Evolutionary conservation across 257 asterid species (phyloP), one percentile per base, ranked within the genome.

Genomic region (Solanum pinnatisectum): DNA sequence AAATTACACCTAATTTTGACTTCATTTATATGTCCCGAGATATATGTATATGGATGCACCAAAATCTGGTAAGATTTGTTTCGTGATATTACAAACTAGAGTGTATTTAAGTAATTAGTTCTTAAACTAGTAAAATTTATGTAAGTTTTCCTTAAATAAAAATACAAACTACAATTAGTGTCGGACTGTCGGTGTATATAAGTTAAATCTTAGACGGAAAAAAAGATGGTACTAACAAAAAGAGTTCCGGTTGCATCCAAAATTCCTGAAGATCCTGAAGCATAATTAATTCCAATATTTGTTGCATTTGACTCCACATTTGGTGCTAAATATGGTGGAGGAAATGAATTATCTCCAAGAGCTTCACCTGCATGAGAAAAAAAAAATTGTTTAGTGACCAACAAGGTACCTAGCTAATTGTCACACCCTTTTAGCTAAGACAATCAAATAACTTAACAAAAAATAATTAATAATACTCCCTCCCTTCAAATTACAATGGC

Each of bases 231-330:
- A 91, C 93, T 35, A 59, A 93, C 96, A 88, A 93, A 94, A 63
- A 92, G 77, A 87, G 89, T 81, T 82, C 96, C 96, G 0, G 96
- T 94, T 72, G 85, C 87, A 78, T 92, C 94, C 88, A 93, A 90
- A 86, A 94, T 92, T n/a, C 96, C 95, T 0, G 96, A 94, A 87
- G 95, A 93, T 35, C 95, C 96, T 7, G 96, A 94, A 60, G 94
- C 96, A 88, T 93, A 94, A 83, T 94, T 93, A 35, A 92, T 88
- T 87, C 96, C 95, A 44, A 44, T 65, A 42, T 88, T 90, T 20
- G 92, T 87, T 63, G 92, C 91, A 52, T 85, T 82, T 10, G 89
- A 70, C 32, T 88, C 88, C 16, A 91, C 83, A 87, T 91, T 44
- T 40, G 94, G 94, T 70, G 92, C 89, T 8, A 92, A 85, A 86